Base-by-base conservation (phyloP, 805 yeast genomes). In the Lachancea kluyveri region DNA sequence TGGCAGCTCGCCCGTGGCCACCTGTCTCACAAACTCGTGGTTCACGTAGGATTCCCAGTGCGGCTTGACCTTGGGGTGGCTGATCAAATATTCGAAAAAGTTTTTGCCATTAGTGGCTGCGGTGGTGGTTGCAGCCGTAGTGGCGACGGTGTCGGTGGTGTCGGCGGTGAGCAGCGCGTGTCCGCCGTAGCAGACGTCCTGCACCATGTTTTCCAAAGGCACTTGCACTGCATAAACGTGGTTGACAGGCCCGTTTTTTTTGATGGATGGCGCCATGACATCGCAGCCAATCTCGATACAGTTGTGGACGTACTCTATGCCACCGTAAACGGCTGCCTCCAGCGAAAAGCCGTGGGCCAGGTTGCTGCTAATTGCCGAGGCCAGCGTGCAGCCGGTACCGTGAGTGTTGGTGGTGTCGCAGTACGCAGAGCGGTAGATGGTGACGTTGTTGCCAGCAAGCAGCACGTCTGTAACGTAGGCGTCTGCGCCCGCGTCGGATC, bases 341-440 rank as follows among this genome's bases (percentile, higher is more conserved):
- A 83, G 46, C 0, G 61, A 20, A 21, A 50, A 42, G 0, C 78
- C 79, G 21, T 64, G 64, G 3, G 94, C 88, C 16, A 85, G 44
- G 43, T 81, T 74, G 2, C 92, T 76, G 0, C 92, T 78, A 40
- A 87, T 79, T 0, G 94, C 69, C 1, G 94, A 77, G 0, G 94
- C 76, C 30, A 87, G 63, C 0, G 95, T 82, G 57, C 96, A 87
- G 1, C 96, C 96, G 3, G 95, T 84, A 8, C 96, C 96, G 54
- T 87, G 96, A 1, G 84, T 75, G 47, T 79, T 72, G 2, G 57
- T 54, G 0, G 86, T 63, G 5, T 59, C 46, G 3, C 68, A 49
- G 33, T 50, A 67, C 1, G 53, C 57, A 12, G 79, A 77, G 31
- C 62, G 65, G 48, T 66, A 77, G 1, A 74, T 45, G 0, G 68